A percentile compares a stretch with the other conserved stretches of the same genome.
Evolutionary conservation across 2,329 filamentous ascomycete species (phyloP).

Genomic region (Penicillium frequentans): DNA sequence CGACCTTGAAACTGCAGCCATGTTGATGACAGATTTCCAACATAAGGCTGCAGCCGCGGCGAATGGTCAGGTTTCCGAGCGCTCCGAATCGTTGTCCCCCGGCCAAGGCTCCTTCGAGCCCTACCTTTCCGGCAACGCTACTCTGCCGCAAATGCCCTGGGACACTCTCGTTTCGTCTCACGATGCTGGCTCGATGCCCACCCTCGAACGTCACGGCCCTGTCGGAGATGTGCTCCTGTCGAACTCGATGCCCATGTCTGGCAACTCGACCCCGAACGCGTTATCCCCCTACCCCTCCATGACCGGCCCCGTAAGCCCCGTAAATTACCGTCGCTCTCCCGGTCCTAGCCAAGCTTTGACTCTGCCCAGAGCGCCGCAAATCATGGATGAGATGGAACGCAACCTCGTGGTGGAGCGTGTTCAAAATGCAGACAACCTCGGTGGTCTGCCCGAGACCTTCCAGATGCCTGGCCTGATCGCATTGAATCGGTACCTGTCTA

Average conservation of each 20-base stretch:
- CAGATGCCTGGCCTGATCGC: constrained; percentile 77
- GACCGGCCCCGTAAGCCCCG: constrained; percentile 66
- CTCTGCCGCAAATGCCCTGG: constrained; percentile 86
- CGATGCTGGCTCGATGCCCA: constrained; percentile 62
- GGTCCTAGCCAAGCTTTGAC: constrained; percentile 66
- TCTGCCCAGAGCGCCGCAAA: constrained; percentile 72
- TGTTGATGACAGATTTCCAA: constrained; percentile 97
- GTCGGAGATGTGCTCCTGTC: constrained; percentile 66
- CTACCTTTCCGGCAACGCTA: constrained; percentile 76
- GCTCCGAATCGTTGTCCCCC: constrained; percentile 65
- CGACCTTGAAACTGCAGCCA: constrained; percentile 94
- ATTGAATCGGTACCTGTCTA: constrained; percentile 88
- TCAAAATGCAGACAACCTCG: constrained; percentile 74
- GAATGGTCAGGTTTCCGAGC: constrained; percentile 52
- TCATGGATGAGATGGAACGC: constrained; percentile 81
- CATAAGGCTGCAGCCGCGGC: constrained; percentile 81
- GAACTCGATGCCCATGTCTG: constrained; percentile 68
- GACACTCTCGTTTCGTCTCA: constrained; percentile 77
- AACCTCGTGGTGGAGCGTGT: constrained; percentile 84
- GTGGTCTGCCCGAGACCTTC: constrained; percentile 83
- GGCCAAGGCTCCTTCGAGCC: constrained; percentile 68
- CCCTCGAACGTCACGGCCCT: constrained; percentile 64
- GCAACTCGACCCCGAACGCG: constrained; percentile 68
- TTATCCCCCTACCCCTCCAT: constrained; percentile 71
- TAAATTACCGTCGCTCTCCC: constrained; percentile 70